These are phyloP conservation scores for Coprinopsis sp. DNA, from an alignment of 768 basidiomycete genomes.

Conservation along the genomic window DNA sequence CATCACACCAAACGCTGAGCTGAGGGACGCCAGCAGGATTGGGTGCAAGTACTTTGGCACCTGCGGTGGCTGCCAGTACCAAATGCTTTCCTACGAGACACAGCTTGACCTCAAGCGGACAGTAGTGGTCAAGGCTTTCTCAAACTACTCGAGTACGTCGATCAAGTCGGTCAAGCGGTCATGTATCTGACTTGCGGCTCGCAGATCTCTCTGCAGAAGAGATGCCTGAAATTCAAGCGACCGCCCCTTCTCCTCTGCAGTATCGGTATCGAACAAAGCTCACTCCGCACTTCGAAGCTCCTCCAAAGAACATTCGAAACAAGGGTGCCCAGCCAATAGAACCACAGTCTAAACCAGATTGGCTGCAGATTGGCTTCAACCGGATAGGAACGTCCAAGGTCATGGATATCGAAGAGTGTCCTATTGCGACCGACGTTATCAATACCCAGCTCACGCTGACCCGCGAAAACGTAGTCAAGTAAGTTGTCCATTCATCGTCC, in stretches of 20 bases:
- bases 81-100: constrained; percentile 85
- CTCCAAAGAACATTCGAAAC: constrained; percentile 40
- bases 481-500: constrained; percentile 15
- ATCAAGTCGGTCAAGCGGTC: background rate
- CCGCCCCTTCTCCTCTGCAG: constrained; percentile 82
- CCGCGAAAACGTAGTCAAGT: constrained; percentile 68
- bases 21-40: constrained; percentile 62
- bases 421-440: constrained; percentile 80
- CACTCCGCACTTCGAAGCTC: constrained; percentile 91
- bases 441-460: constrained; percentile 62
- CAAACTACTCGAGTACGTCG: constrained; percentile 59
- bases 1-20: constrained; percentile 52
- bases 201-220: constrained; percentile 50
- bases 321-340: constrained; percentile 18
- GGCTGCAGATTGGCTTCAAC: constrained; percentile 90
- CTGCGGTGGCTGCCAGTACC: constrained; percentile 94
- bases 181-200: constrained; percentile 3
- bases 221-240: constrained; percentile 65
- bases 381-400: constrained; percentile 64
- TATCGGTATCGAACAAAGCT: constrained; percentile 96
- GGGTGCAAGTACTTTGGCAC: constrained; percentile 84
- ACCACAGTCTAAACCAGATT: constrained; percentile 46
- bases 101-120: constrained; percentile 86
- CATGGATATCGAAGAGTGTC: constrained; percentile 97
- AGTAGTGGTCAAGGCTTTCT: constrained; percentile 80